phyloP scores from a whole-genome alignment of 2,329 filamentous ascomycete species.

The Ceratocystis cubensis region DNA sequence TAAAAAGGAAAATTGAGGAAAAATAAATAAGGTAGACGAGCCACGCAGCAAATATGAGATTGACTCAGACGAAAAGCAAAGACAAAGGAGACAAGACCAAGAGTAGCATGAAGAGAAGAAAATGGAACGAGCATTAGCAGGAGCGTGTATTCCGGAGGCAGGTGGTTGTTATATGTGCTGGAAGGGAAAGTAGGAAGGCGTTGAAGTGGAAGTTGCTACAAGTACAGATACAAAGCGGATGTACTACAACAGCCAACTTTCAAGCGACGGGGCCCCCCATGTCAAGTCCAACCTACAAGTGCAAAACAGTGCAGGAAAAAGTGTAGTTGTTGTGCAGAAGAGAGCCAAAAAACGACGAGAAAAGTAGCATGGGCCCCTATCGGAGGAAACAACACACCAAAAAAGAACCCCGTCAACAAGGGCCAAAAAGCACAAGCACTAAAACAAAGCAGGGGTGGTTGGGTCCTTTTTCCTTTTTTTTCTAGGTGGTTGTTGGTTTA shows the following conservation, averaged over 20 bases:
- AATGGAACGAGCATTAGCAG: too few relatives aligned
- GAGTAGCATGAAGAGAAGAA: not conserved
- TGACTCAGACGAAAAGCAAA: slow-evolving; percentile 6
- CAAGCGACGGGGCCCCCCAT: not conserved
- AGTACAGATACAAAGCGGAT: not conserved
- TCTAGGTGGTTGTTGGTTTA: not conserved
- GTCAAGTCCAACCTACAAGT: not conserved
- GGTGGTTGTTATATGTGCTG: not conserved
- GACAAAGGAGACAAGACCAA: not conserved
- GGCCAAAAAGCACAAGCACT: slow-evolving; percentile 9
- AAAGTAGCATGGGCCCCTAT: not conserved
- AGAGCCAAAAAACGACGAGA: not conserved
- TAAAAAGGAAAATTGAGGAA: not conserved
- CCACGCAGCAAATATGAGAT: not conserved
- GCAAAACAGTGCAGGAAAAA: not conserved
- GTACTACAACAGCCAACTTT: not conserved
- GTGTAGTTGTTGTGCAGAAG: too few relatives aligned
- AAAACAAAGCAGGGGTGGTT: not conserved
- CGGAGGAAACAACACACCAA: slow-evolving; percentile 8
- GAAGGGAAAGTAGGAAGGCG: not conserved
- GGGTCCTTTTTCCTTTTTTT: not conserved
- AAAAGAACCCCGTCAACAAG: slow-evolving; percentile 5
- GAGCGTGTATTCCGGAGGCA: not conserved
- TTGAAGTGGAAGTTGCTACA: not conserved
- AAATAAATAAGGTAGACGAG: not conserved